Evolutionary conservation across 306 rosid species (phyloP), one percentile per base, ranked within the genome.

Genomic region (Quercus glauca): DNA sequence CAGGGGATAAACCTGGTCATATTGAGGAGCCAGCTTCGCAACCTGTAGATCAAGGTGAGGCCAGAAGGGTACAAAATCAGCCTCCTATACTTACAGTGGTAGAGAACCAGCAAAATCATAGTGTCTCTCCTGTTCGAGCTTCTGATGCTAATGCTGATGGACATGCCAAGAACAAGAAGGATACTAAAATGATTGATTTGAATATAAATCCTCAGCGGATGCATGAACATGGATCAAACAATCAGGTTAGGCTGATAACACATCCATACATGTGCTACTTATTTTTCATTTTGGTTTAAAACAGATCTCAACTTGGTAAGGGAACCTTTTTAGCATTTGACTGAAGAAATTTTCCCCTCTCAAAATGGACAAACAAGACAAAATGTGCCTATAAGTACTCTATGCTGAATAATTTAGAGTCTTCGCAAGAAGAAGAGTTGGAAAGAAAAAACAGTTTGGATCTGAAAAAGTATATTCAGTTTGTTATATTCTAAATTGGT

Each of bases 171-270:
- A 85, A 86, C 76, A 86, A 86, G 90, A 85, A 86, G 85, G 91
- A 93, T n/a, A 41, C 45, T 41, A 86, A 95, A 79, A 84, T 95
- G 97, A 89, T 95, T 75, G 99, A 95, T 83, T 86, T 95, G 86
- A 95, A 95, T 85, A 89, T 93, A 83, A 88, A 93, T 88, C 99
- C 99, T 84, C 91, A 89, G 33, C 88, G 91, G 86, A 78, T 95
- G 85, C 96, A 88, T 18, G 99, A 88, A 74, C 99, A 91, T 8
- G 87, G 92, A 45, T 91, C 96, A 60, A 93, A 91, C 87, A 86
- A 91, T 85, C 97, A 91, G 99, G 99, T 95, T 70, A 76, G 87
- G 76, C 20, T 63, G 23, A 69, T 9, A 35, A 13, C 19, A 55
- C 72, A 72, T 63, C 72, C 23, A 12, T 12, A 49, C 17, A 49